Evolutionary conservation across 2,329 filamentous ascomycete genomes (phyloP), one percentile per base, ranked within the genome.

Genomic region (Penicillium sp.): DNA sequence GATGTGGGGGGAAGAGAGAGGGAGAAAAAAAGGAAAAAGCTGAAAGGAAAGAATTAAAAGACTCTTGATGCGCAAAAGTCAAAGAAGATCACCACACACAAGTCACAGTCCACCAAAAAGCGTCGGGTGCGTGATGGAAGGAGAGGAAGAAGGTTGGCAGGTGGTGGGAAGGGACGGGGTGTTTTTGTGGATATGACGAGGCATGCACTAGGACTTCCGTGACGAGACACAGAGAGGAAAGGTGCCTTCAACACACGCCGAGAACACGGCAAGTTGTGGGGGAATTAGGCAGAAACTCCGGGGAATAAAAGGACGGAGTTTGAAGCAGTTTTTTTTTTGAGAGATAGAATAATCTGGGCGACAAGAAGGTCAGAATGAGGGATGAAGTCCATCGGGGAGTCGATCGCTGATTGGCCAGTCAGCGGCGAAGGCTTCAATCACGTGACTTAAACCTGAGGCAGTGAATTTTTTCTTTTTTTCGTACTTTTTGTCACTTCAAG

Each of bases 101-200:
- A 54, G 54, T 60, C 55, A 62, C 56, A 53, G 60, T 60, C 61
- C 61, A 67, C 63, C 46, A 49, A 26, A 26, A 40, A 63, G 59
- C 58, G 60, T 59, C n/a, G 58, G 57, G 52, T 35, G 60, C 58
- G 61, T 62, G 63, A 59, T 63, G 56, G 61, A 61, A 54, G 49
- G 51, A 60, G 53, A 63, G 61, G 62, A 55, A 55, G 60, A 62
- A 53, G 60, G 59, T 52, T 57, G 62, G 42, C 22, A 33, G 50
- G 42, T 52, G 42, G 43, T 52, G 42, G 29, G 40, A 67, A 66
- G 58, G 59, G 59, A 67, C 62, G 68, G 68, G 63, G 60, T 72
- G 70, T 69, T 71, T 71, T 70, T 73, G 70, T 72, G 70, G 70
- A 71, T 71, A 71, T 73, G 70, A 73, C 70, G 70, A 70, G 69